Evolutionary conservation across 2,329 filamentous ascomycete genomes (phyloP), one percentile per base, ranked within the genome.

Genomic region (Epichloe hybrida): DNA sequence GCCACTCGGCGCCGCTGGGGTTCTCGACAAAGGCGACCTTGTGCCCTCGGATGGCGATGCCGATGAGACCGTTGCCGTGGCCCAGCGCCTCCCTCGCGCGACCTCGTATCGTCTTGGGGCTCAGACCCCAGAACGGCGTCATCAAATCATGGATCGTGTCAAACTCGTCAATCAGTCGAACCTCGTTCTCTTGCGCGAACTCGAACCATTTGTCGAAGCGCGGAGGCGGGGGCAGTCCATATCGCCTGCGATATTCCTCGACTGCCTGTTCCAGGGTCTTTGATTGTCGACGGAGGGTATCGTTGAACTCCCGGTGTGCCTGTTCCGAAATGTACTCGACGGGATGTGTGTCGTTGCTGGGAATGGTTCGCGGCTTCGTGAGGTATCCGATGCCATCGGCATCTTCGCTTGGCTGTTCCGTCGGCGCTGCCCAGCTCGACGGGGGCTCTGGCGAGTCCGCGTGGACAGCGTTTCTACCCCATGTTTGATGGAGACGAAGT

Each of bases 171-270:
- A 95, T 80, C 52, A 97, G 71, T 62, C 88, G 80, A 3, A 94
- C 83, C 1, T 78, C 73, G 62, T 81, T 86, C 38, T 75, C 73
- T 62, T 80, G 81, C 5, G 91, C 91, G 62, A 95, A 95, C 51
- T 84, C 78, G 65, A 86, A 96, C 91, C 91, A 97, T 65, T 86
- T 88, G 66, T 97, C 89, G 62, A 97, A 97, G 62, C 91, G 79
- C 8, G 90, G 90, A 39, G 91, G 91, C 9, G 91, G 91, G 37
- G 76, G 76, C 57, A 95, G 82, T 44, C 80, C 77, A 69, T 96
- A 94, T 61, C 90, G 81, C 55, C 81, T 79, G 56, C 81, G 79
- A 67, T 97, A 97, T 66, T 95, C 88, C 37, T 70, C 67, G 36
- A 95, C 84, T 42, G 91, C 91, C 48, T 86, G 81, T 15, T 73